A percentile compares a stretch with the other conserved stretches of the same genome.
Evolutionary conservation across 305 asterid genomes (phyloP).

Genomic region (Fraxinus baroniana): DNA sequence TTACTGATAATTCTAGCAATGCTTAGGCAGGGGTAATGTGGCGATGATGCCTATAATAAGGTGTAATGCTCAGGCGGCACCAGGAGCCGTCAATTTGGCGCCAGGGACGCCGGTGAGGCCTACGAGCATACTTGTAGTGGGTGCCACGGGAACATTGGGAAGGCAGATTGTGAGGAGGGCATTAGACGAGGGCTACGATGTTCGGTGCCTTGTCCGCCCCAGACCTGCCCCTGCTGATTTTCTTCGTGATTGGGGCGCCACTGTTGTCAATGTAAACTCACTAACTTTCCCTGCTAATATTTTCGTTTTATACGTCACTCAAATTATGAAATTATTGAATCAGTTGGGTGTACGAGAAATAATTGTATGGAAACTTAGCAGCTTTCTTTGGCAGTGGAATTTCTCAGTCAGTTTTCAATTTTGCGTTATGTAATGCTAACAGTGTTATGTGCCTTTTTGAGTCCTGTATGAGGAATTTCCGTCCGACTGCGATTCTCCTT

Average conservation of each 20-base stretch:
- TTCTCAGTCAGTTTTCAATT: not conserved
- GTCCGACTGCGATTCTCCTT: not conserved
- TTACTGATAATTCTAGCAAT: constrained; percentile 1
- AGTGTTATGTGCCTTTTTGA: not conserved
- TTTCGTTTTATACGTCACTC: not conserved
- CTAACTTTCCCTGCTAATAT: not conserved
- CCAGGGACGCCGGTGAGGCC: constrained; percentile 92
- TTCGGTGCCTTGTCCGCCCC: constrained; percentile 92
- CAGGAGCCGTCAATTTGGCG: constrained; percentile 68
- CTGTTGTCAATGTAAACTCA: constrained; percentile 74
- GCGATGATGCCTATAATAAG: constrained; percentile 25
- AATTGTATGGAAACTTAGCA: not conserved
- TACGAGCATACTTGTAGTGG: constrained; percentile 85
- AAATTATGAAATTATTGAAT: not conserved
- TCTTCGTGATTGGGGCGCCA: constrained; percentile 90
- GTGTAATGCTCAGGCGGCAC: constrained; percentile 49
- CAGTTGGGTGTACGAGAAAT: not conserved
- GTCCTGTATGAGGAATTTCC: not conserved
- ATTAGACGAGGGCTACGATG: constrained; percentile 91
- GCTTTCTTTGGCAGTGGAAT: not conserved
- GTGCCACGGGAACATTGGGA: constrained; percentile 94
- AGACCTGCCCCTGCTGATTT: constrained; percentile 98
- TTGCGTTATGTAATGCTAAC: not conserved
- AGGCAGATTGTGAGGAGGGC: constrained; percentile 94
- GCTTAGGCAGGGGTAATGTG: constrained; percentile 45